Conservation (phyloP, 2,329 filamentous ascomycete genomes). For the Clarireedia homoeocarpa region DNA sequence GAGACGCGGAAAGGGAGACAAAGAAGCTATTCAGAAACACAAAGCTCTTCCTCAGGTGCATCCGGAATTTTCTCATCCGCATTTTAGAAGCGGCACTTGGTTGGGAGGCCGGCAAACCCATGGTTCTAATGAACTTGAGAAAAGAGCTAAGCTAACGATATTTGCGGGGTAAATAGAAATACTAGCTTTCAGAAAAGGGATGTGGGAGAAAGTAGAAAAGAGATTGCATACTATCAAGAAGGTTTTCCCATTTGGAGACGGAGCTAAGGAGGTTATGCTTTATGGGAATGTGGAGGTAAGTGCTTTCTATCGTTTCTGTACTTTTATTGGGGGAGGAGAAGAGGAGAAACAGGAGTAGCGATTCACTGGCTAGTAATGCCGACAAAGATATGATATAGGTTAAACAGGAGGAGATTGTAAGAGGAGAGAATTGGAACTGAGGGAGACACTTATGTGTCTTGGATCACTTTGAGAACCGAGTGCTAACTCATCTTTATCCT, state of each 20-base stretch:
- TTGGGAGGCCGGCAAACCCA: too few species aligned
- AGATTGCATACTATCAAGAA: conserved; percentile 38
- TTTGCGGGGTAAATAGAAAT: conserved; percentile 34
- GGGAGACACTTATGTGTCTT: background rate
- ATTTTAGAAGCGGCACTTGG: too few species aligned
- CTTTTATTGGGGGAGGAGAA: background rate
- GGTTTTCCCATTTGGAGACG: conserved; percentile 42
- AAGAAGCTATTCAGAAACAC: too few species aligned
- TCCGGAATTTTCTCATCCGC: too few species aligned
- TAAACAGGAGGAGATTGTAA: background rate
- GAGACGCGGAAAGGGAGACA: too few species aligned
- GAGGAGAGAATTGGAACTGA: too few species aligned
- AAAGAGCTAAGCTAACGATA: too few species aligned
- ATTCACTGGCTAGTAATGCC: background rate
- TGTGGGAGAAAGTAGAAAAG: conserved; percentile 44
- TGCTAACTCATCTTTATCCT: background rate
- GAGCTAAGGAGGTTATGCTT: conserved; percentile 43
- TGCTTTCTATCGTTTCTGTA: background rate
- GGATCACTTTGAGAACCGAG: background rate
- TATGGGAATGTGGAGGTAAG: conserved; percentile 39
- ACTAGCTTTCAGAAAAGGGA: conserved; percentile 39
- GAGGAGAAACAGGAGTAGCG: background rate
- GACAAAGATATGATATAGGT: background rate
- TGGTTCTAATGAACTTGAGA: too few species aligned
- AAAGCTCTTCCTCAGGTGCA: too few species aligned